phyloP scores from a whole-genome alignment of 139 green algal genomes.

The Dunaliella primolecta region DNA sequence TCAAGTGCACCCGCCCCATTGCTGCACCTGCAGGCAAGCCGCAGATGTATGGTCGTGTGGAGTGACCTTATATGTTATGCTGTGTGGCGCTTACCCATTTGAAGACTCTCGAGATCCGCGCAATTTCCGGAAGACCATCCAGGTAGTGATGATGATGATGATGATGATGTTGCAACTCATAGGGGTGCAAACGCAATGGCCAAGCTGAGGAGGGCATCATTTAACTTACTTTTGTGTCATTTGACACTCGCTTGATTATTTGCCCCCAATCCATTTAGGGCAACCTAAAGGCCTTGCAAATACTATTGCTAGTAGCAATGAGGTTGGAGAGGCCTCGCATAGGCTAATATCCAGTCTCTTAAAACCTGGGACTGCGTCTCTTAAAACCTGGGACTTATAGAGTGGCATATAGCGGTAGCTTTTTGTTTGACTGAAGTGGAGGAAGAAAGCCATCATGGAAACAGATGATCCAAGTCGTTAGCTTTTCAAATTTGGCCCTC shows the following conservation, averaged over 20 bases:
- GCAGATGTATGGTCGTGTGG: slow-evolving; percentile 98
- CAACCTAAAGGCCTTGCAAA: slow-evolving; percentile 72
- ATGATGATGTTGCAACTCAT: not conserved
- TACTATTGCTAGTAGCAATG: slow-evolving; percentile 56
- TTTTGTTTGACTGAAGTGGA: too few species aligned
- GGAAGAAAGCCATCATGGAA: too few species aligned
- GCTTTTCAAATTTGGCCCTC: too few species aligned
- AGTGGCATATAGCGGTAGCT: too few species aligned
- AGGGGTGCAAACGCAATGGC: not conserved
- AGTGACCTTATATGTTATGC: slow-evolving; percentile 98
- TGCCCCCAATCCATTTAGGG: not conserved
- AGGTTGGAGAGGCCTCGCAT: not conserved
- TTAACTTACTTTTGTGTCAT: not conserved
- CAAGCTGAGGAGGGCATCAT: not conserved
- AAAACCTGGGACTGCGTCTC: too few species aligned
- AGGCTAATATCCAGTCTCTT: too few species aligned
- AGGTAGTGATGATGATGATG: slow-evolving; percentile 41
- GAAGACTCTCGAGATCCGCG: slow-evolving; percentile 91
- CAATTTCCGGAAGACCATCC: slow-evolving; percentile 98
- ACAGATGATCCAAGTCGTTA: too few species aligned
- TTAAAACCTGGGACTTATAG: too few species aligned
- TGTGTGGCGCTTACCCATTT: slow-evolving; percentile 97
- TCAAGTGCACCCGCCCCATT: too few species aligned
- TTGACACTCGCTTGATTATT: not conserved
- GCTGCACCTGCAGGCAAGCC: slow-evolving; percentile 83